Evolutionary conservation across 2,329 filamentous ascomycete species (phyloP).

Genomic region (Sporothrix mexicana): DNA sequence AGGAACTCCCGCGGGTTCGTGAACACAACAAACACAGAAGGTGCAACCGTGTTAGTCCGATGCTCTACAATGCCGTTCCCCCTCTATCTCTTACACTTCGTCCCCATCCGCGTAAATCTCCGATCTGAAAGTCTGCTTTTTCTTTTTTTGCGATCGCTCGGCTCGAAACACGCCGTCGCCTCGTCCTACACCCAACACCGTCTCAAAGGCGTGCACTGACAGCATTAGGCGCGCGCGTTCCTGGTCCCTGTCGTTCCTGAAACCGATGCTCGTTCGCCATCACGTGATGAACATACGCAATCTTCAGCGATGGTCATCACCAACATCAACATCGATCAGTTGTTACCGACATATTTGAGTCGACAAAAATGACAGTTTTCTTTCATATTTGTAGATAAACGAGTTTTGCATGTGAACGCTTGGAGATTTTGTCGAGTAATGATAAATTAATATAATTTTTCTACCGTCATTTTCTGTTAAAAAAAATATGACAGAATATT

Average conservation of each 20-base stretch:
- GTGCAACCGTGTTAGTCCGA: neutral
- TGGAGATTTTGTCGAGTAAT: too few species aligned
- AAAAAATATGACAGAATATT: too few species aligned
- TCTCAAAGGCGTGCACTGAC: neutral
- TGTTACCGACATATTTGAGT: neutral
- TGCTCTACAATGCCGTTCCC: neutral
- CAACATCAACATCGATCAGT: neutral
- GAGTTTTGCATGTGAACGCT: too few species aligned
- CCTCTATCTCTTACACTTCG: too few species aligned
- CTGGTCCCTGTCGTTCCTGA: constrained; percentile 13
- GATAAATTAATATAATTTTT: too few species aligned
- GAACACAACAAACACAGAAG: neutral
- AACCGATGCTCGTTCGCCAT: too few species aligned
- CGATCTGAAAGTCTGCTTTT: neutral
- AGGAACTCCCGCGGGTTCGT: too few species aligned
- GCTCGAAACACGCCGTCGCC: constrained; percentile 8
- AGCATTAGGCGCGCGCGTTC: neutral
- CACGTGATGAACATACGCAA: neutral
- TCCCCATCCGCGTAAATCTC: too few species aligned
- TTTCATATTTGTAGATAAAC: too few species aligned
- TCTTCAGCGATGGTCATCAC: neutral
- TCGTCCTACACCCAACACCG: neutral
- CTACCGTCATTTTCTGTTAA: too few species aligned
- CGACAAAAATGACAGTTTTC: too few species aligned
- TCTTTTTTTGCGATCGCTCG: neutral